Base-by-base conservation (phyloP, 306 rosid genomes). In the Dalbergia cochinchinensis region DNA sequence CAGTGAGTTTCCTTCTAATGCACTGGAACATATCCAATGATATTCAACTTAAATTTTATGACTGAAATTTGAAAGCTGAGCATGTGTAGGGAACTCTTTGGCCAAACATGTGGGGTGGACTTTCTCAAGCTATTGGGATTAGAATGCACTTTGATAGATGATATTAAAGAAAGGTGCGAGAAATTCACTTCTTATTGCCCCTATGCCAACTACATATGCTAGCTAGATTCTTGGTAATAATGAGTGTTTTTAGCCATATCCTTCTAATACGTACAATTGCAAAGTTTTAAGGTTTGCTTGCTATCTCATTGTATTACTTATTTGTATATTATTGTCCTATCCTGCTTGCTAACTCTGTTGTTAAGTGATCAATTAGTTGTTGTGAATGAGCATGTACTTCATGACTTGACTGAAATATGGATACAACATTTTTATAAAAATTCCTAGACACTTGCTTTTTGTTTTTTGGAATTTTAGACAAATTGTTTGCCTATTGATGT, bases 151-250 rank as follows among this genome's bases (percentile, higher is more conserved):
- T 37, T 74, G 90, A 73, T 88, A 80, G 47, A 87, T 80, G 85
- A 88, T 92, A 62, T 74, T 85, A 3, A 59, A 78, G 77, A 70
- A 71, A 37, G 98, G 97, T 76, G 86, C 87, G 64, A 88, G 98
- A 51, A 94, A 94, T 84, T 94, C 98, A 61, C 97, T 94, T 83
- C 95, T 94, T 76, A 86, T 91, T 6, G 94, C 95, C 54, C 98
- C 95, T 26, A 94, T 91, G 97, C 98, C 97, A 10, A 94, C 95
- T 65, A 97, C 97, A 3, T 94, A 94, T 16, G 90, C 97, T 47
- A 91, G 98, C 83, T 97, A 94, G 78, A 94, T 94, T 85, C 92
- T 94, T 85, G 95, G 97, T 81, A 91, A 94, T 82, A 94, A 91
- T 4, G 97, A 91, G 78, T 94, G 97, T 78, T 94, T 94, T 90